Conservation (phyloP, 345 rosid genomes). For the Physaria fendleri region DNA sequence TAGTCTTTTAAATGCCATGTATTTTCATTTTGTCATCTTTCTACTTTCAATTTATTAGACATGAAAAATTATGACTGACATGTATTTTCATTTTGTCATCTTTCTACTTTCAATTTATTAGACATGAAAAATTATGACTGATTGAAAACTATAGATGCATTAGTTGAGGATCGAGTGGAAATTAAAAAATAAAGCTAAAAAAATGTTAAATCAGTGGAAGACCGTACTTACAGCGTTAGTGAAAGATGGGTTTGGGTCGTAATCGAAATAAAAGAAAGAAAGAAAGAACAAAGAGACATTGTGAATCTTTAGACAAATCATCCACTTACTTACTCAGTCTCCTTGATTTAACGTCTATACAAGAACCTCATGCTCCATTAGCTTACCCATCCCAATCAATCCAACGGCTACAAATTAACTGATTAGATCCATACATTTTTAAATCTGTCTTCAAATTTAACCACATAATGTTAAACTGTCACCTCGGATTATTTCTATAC, state of each 20-base stretch:
- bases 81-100: not conserved
- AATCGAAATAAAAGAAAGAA: not conserved
- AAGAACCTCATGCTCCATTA: slow-evolving; percentile 30
- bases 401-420: not conserved
- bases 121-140: slow-evolving; percentile 11
- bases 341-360: slow-evolving; percentile 17
- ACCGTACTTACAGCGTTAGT: slow-evolving; percentile 11
- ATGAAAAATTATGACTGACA: no score
- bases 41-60: no score
- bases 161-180: slow-evolving; percentile 26
- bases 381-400: slow-evolving; percentile 10
- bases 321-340: slow-evolving; percentile 24
- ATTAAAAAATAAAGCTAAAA: slow-evolving; percentile 20
- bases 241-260: slow-evolving; percentile 20
- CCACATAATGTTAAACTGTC: not conserved
- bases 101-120: not conserved
- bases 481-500: not conserved
- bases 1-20: not conserved
- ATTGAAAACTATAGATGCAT: slow-evolving; percentile 5
- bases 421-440: not conserved
- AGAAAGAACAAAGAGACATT: slow-evolving; percentile 21
- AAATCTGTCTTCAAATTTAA: not conserved
- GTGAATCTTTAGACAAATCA: slow-evolving; percentile 33
- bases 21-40: not conserved
- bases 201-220: slow-evolving; percentile 24